phyloP scores from a whole-genome alignment of 2,329 filamentous ascomycete genomes.

The Diplodia sapinea region DNA sequence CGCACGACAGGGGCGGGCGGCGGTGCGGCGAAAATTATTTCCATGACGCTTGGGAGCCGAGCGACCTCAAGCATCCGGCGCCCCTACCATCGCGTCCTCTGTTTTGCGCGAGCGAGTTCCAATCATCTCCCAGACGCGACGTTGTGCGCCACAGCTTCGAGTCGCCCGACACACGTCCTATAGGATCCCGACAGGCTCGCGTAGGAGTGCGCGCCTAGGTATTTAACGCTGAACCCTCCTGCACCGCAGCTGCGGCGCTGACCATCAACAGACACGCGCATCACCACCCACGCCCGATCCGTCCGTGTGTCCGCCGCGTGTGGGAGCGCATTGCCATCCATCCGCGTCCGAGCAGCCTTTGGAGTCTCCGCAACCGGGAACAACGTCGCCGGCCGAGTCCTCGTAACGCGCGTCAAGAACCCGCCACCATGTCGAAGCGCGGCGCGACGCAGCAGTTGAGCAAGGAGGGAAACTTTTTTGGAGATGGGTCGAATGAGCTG shows the following conservation, averaged over 20 bases:
- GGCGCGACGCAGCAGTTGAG: conserved; percentile 45
- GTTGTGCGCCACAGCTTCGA: conserved; percentile 5
- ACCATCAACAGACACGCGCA: conserved; percentile 27
- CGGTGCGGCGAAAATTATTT: conserved; percentile 28
- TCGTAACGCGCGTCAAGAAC: neutral
- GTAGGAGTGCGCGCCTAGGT: neutral
- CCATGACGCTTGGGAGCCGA: conserved; percentile 14
- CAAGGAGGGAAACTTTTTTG: conserved; percentile 39
- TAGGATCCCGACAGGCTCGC: neutral
- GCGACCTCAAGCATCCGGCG: conserved; percentile 21
- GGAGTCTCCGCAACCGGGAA: neutral
- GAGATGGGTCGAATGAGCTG: conserved; percentile 44
- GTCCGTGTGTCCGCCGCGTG: neutral
- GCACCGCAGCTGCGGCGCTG: conserved; percentile 9
- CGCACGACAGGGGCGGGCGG: neutral
- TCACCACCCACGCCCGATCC: neutral
- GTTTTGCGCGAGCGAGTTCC: conserved; percentile 14
- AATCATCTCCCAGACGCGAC: conserved; percentile 16
- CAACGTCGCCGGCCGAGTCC: neutral
- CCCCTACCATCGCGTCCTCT: conserved; percentile 27
- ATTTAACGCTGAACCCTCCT: neutral
- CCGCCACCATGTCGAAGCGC: conserved; percentile 49
- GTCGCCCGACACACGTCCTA: neutral
- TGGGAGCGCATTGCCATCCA: neutral
- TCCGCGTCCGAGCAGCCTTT: neutral